Evolutionary conservation across 2,329 filamentous ascomycete species (phyloP).

Genomic region (Chlorencoelia australis): DNA sequence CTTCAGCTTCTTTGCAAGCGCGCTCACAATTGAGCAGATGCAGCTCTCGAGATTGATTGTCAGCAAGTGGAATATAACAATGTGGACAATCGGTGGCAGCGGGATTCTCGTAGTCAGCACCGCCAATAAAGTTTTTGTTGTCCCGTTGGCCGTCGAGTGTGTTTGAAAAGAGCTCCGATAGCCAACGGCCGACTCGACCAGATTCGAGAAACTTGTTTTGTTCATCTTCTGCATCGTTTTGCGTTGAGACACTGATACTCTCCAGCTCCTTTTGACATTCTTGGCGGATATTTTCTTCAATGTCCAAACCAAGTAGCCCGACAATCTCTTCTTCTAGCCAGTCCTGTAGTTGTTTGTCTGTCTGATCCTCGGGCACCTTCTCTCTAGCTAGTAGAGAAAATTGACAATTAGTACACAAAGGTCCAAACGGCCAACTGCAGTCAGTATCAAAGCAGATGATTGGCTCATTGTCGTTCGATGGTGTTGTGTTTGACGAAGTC

Average conservation of each 20-base stretch:
- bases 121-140: not conserved
- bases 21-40: slow-evolving; percentile 6
- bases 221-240: not conserved
- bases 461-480: too few relatives aligned
- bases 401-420: slow-evolving; percentile 7
- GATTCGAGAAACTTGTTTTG: not conserved
- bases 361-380: not conserved
- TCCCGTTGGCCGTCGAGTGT: not conserved
- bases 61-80: not conserved
- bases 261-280: not conserved
- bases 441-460: slow-evolving; percentile 8
- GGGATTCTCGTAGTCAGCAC: not conserved
- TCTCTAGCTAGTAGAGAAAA: too few relatives aligned
- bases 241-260: not conserved
- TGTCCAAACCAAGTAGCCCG: not conserved
- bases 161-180: not conserved
- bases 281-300: not conserved
- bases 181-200: not conserved
- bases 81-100: not conserved
- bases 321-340: not conserved
- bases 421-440: slow-evolving; percentile 11
- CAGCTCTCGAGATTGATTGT: slow-evolving; percentile 1
- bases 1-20: slow-evolving; percentile 1
- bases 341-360: not conserved
- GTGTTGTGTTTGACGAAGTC: too few relatives aligned